phyloP scores from a whole-genome alignment of 208 protist species.

The Sergeia podlipaevii region DNA sequence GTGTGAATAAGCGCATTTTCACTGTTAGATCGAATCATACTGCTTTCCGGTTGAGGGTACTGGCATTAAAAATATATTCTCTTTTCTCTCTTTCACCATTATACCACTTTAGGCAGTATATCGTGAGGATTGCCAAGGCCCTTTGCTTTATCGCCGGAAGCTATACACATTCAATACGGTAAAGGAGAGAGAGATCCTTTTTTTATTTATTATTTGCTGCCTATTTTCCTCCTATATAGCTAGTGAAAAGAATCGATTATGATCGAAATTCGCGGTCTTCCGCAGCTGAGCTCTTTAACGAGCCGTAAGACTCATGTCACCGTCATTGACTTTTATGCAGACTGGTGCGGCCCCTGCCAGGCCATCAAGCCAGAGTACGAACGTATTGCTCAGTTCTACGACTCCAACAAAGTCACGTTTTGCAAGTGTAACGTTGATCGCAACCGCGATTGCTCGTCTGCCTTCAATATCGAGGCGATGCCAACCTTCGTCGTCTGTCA shows the following conservation, averaged over 20 bases:
- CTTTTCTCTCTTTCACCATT: too few relatives aligned
- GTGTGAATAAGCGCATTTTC: too few relatives aligned
- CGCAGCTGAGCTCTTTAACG: constrained; percentile 47
- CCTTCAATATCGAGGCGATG: constrained; percentile 51
- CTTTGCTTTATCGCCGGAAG: too few relatives aligned
- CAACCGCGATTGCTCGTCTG: constrained; percentile 46
- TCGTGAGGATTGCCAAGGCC: too few relatives aligned
- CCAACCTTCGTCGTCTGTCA: constrained; percentile 83
- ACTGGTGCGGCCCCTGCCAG: constrained; percentile 89
- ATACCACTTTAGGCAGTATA: too few relatives aligned
- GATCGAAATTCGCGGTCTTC: constrained; percentile 74
- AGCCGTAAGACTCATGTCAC: constrained; percentile 35
- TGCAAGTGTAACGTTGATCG: constrained; percentile 83
- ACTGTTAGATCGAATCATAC: too few relatives aligned
- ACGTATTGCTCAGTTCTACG: constrained; percentile 43
- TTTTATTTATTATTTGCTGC: too few relatives aligned
- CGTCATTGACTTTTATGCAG: constrained; percentile 87
- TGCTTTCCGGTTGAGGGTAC: too few relatives aligned
- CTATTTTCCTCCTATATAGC: too few relatives aligned
- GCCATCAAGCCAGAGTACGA: constrained; percentile 66
- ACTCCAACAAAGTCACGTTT: constrained; percentile 49
- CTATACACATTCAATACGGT: too few relatives aligned
- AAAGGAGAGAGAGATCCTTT: too few relatives aligned
- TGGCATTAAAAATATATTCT: too few relatives aligned
- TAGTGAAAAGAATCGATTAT: constrained; percentile 22